Percentiles rank a stretch among this genome's conserved stretches.
These are phyloP conservation scores for Scleromitrula shiraiana DNA, from an alignment of 2,329 filamentous ascomycete genomes.

Conservation along the genomic window DNA sequence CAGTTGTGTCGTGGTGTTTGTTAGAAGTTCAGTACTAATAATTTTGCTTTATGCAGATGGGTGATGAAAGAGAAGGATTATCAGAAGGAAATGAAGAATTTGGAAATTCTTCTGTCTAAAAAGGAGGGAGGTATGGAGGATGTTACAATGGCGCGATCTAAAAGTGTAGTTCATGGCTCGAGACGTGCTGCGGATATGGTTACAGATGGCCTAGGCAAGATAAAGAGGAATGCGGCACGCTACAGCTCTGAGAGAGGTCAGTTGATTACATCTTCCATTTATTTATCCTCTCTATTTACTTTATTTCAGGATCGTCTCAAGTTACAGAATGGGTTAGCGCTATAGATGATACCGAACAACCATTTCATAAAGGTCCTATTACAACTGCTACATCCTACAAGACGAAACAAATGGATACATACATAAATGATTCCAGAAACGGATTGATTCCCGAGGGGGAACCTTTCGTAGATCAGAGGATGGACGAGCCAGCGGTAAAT, in stretches of 20 bases:
- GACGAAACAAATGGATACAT: background rate
- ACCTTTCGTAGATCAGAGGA: background rate
- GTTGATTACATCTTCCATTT: background rate
- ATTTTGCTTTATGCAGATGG: conserved; percentile 12
- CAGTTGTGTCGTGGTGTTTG: background rate
- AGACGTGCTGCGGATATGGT: conserved; percentile 19
- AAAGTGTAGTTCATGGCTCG: conserved; percentile 24
- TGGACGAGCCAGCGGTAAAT: background rate
- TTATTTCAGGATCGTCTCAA: background rate
- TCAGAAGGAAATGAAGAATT: conserved; percentile 25
- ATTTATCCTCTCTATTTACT: background rate
- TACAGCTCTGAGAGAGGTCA: conserved; percentile 8
- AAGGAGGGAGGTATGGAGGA: conserved; percentile 27
- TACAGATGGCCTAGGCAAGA: conserved; percentile 15
- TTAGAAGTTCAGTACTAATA: background rate
- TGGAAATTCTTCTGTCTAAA: conserved; percentile 27
- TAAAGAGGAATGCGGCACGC: conserved; percentile 18
- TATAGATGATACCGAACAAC: background rate
- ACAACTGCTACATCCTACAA: background rate
- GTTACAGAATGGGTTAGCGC: background rate
- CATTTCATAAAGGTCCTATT: background rate
- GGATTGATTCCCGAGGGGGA: background rate
- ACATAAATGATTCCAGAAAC: background rate
- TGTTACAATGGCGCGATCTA: conserved; percentile 24
- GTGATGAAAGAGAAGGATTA: conserved; percentile 25